Base-by-base conservation (phyloP, 2,329 filamentous ascomycete genomes). In the Lachnellula cervina region DNA sequence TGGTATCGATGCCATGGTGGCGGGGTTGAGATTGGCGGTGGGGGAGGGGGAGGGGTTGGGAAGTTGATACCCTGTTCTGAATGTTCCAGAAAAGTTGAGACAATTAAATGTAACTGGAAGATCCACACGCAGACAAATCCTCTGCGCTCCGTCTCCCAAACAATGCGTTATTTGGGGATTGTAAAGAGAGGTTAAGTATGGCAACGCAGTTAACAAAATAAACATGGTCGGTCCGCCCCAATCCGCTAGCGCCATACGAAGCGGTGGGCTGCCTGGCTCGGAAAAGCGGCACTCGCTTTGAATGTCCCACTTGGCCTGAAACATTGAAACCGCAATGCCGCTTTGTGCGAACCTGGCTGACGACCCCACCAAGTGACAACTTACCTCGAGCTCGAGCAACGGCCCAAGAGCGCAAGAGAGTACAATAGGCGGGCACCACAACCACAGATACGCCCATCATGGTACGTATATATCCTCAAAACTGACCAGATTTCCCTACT, bases 1-100 rank as follows among this genome's bases (percentile, higher is more conserved):
- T 62, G 68, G 68, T 49, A 70, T 70, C 32, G 61, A 65, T 25
- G 66, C 68, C 69, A 70, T 70, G 55, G 42, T 61, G 62, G 63
- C 59, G 62, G 61, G 60, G 62, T 62, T n/a, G 52, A 53, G 43
- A 32, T 34, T 52, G 48, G 55, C 49, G 57, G 59, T 61, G 59
- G 61, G 52, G 52, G 40, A 52, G 34, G n/a, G n/a, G n/a, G n/a
- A n/a, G n/a, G n/a, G n/a, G n/a, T n/a, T 47, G 5, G 19, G 13
- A 13, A 44, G 19, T 5, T 17, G 17, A 44, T 6, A 21, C 11
- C 19, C 8, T 44, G n/a, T 19, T 44, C 19, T 44, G 2, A 14
- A 17, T 19, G n/a, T 19, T 5, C 6, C 11, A 11, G 19, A 19
- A 16, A 5, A 11, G 19, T 23, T 44, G 19, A 21, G 42, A 44